A percentile compares a stretch with the other conserved stretches of the same genome.
phyloP scores from a whole-genome alignment of 2,329 filamentous ascomycete genomes.

The Trichoderma semiorbis region DNA sequence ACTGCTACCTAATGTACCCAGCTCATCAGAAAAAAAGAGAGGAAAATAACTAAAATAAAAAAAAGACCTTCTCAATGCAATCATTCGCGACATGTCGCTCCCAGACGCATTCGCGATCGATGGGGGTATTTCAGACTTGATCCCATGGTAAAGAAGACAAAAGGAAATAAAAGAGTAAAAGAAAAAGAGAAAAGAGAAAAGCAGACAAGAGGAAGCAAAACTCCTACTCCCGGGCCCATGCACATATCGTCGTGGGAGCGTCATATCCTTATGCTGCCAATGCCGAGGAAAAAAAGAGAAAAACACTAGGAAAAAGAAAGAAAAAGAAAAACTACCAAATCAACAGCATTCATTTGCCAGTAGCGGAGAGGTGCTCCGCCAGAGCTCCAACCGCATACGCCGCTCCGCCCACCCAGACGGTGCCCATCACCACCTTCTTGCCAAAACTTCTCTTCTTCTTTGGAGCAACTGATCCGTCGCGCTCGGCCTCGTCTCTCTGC shows the following conservation, averaged over 20 bases:
- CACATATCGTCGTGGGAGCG: neutral
- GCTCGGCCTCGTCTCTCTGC: slow-evolving; percentile 46
- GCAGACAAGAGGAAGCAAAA: neutral
- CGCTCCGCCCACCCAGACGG: slow-evolving; percentile 51
- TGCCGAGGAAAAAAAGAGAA: neutral
- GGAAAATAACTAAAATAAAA: neutral
- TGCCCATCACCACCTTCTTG: slow-evolving; percentile 51
- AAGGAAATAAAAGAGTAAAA: neutral
- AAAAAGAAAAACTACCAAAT: neutral
- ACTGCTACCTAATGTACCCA: slow-evolving; percentile 13
- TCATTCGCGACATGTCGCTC: slow-evolving; percentile 9
- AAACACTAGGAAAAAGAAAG: neutral
- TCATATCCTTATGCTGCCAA: neutral
- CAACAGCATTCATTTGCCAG: slow-evolving; percentile 31
- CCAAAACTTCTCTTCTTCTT: slow-evolving; percentile 38
- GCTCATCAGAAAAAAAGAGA: neutral
- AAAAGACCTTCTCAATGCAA: neutral
- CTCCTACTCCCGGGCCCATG: slow-evolving; percentile 16
- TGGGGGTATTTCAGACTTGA: slow-evolving; percentile 17
- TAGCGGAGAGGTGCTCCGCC: slow-evolving; percentile 55
- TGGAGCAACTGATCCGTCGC: slow-evolving; percentile 38
- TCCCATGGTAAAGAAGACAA: neutral
- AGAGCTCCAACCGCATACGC: slow-evolving; percentile 58
- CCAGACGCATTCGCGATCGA: slow-evolving; percentile 17
- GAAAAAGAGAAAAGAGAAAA: neutral